phyloP scores from a whole-genome alignment of 495 filamentous ascomycete species.

The Xanthoparmelia taractica region DNA sequence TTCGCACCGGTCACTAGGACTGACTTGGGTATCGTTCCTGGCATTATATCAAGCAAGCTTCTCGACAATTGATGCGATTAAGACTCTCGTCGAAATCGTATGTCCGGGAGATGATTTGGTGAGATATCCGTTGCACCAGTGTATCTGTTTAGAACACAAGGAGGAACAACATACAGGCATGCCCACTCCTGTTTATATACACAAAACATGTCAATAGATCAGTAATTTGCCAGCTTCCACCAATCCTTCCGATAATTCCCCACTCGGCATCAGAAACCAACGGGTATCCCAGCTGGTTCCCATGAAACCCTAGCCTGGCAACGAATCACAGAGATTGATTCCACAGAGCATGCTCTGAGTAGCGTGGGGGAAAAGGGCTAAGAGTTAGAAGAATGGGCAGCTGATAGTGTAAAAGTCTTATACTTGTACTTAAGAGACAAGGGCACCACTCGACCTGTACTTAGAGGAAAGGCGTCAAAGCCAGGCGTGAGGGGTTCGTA shows the following conservation, averaged over 20 bases:
- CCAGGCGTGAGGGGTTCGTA: neutral
- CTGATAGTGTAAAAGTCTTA: conserved; percentile 16
- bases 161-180: too few species aligned
- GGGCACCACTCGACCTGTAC: conserved; percentile 10
- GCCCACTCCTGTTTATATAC: too few species aligned
- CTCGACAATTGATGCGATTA: neutral
- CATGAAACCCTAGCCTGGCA: neutral
- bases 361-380: conserved; percentile 10
- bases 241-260: too few species aligned
- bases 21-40: neutral
- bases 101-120: neutral
- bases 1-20: conserved; percentile 39
- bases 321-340: too few species aligned
- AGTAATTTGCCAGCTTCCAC: too few species aligned
- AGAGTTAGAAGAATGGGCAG: neutral
- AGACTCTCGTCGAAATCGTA: too few species aligned
- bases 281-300: neutral
- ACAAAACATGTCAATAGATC: too few species aligned
- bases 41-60: neutral
- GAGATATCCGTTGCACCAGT: neutral
- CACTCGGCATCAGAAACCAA: too few species aligned
- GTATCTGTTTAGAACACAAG: too few species aligned
- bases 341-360: neutral
- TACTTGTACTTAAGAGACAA: conserved; percentile 13
- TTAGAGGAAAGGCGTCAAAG: conserved; percentile 15